Conservation (phyloP, 345 rosid species). For the Punica granatum region DNA sequence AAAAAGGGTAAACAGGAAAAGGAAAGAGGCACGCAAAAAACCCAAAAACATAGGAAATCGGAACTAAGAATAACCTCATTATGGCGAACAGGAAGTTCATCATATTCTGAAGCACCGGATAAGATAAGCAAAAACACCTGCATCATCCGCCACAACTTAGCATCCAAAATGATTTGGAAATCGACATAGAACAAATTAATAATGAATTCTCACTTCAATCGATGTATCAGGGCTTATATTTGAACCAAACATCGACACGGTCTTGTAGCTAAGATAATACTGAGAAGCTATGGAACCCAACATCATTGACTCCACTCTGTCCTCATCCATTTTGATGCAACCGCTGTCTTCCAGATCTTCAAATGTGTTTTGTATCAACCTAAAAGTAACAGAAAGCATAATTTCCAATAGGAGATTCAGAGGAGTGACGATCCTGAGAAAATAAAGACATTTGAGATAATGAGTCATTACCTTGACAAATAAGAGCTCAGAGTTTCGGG, state of each 20-base stretch:
- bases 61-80: slow-evolving; percentile 57
- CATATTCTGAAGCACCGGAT: slow-evolving; percentile 86
- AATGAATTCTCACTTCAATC: slow-evolving; percentile 60
- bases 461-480: slow-evolving; percentile 61
- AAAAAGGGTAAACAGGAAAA: no score
- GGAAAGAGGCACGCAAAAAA: not conserved
- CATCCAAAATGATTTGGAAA: not conserved
- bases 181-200: slow-evolving; percentile 3
- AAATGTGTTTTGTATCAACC: slow-evolving; percentile 86
- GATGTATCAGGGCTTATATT: slow-evolving; percentile 89
- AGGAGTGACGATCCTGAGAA: not conserved
- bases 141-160: slow-evolving; percentile 7
- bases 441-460: not conserved
- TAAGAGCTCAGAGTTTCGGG: slow-evolving; percentile 67
- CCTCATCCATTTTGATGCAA: slow-evolving; percentile 73
- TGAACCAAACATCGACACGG: slow-evolving; percentile 96
- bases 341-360: slow-evolving; percentile 99
- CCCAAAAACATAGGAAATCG: not conserved
- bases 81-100: slow-evolving; percentile 98
- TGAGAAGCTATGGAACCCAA: slow-evolving; percentile 94
- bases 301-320: slow-evolving; percentile 71
- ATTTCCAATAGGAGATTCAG: not conserved
- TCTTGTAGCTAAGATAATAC: slow-evolving; percentile 86
- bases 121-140: slow-evolving; percentile 80
- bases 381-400: slow-evolving; percentile 20